Base-by-base conservation (phyloP, 306 rosid genomes). In the Sesbania bispinosa region DNA sequence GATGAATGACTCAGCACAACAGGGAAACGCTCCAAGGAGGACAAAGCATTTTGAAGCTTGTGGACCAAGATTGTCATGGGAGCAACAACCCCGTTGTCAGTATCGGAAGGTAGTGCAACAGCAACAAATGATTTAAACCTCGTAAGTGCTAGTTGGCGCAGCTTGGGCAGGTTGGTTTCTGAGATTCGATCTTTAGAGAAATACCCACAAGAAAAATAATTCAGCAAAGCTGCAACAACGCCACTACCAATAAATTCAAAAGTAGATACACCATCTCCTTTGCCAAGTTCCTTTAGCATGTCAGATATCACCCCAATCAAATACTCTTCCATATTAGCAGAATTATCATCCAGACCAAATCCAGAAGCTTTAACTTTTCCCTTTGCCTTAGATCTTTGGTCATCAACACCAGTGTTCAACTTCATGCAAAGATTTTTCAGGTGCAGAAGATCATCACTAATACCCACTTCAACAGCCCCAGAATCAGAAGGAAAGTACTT, bases 221-320 rank as follows among this genome's bases (percentile, higher is more conserved):
- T 81, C 50, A 92, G 83, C 84, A 92, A 67, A 57, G 95, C 92
- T 32, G 84, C 89, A 38, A 92, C 85, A 65, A 85, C 98, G 69
- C 98, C 98, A 78, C 98, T 92, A 51, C 98, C 98, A 23, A 89
- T 86, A 73, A 92, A 92, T 84, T 92, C 98, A 88, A 92, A 92
- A 59, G 98, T 92, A 60, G 98, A 89, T 10, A 92, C 98, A 80
- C 98, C 96, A 11, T 89, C 92, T 81, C 96, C 96, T 83, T 92
- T 92, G 62, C 92, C 76, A 71, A 92, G 92, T 74, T 92, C 98
- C 43, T 70, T 80, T 36, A 92, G 87, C 89, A 92, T 83, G 78
- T 89, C 96, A 73, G 89, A 85, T 47, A 92, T 70, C 47, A 89
- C 84, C 39, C 82, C 90, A 81, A 77, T 79, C 77, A 89, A 77